Conservation (phyloP, 441 rosid genomes). For the Eutrema salsugineum region DNA sequence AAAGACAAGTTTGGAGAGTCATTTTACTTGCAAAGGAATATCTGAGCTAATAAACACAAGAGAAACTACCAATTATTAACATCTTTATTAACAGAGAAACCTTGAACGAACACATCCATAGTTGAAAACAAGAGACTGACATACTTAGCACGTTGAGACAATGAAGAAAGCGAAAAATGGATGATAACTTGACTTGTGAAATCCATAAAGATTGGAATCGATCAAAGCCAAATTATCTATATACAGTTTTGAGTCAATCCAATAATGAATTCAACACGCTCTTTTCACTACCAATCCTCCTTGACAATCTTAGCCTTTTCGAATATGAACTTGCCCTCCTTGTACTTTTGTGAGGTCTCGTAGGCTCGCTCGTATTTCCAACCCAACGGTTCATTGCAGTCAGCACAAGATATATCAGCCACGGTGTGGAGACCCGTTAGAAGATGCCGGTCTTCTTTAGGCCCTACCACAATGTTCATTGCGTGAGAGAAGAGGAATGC, state of each 20-base stretch:
- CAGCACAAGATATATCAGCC: conserved; percentile 66
- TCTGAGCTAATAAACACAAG: not conserved
- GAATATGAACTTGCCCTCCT: conserved; percentile 82
- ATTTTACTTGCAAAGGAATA: not conserved
- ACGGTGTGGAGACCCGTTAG: conserved; percentile 82
- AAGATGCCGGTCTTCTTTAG: conserved; percentile 70
- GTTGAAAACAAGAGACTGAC: not conserved
- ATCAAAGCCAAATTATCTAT: conserved; percentile 20
- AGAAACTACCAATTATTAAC: not conserved
- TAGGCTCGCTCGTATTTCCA: conserved; percentile 91
- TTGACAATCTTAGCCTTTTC: conserved; percentile 78
- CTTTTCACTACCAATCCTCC: conserved; percentile 64
- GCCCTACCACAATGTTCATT: conserved; percentile 64
- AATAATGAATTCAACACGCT: conserved; percentile 28
- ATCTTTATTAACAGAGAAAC: conserved; percentile 6
- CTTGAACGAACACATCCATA: not conserved
- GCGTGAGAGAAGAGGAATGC: conserved; percentile 88
- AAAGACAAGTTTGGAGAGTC: not conserved
- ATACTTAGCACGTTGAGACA: conserved; percentile 3
- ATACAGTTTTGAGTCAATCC: conserved; percentile 27
- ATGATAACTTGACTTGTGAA: conserved; percentile 31
- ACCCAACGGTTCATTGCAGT: conserved; percentile 71
- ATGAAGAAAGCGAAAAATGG: not conserved
- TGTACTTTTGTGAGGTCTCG: conserved; percentile 72
- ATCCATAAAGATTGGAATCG: not conserved